These are phyloP conservation scores for Gnaphalium uliginosum DNA, from an alignment of 129 eudicot genomes.

Conservation along the genomic window DNA sequence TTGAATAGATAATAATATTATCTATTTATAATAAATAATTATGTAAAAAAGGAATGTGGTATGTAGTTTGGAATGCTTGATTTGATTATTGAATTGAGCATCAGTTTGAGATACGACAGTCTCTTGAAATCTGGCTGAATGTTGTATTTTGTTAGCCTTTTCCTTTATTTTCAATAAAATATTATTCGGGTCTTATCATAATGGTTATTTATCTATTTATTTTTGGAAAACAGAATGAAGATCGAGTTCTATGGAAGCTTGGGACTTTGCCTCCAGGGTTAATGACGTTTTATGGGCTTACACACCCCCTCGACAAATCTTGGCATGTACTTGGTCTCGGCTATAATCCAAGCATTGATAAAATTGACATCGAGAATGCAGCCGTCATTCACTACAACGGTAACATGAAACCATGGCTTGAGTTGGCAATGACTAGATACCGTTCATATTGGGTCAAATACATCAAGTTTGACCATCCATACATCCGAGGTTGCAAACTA, in stretches of 20 bases:
- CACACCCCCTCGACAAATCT: conserved; percentile 84
- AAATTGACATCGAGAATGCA: conserved; percentile 77
- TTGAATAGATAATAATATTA: background rate
- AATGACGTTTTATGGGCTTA: conserved; percentile 87
- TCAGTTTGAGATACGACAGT: background rate
- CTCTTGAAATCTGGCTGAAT: background rate
- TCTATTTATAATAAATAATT: background rate
- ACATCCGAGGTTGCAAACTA: conserved; percentile 69
- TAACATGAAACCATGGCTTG: conserved; percentile 97
- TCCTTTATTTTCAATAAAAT: background rate
- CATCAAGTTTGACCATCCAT: conserved; percentile 81
- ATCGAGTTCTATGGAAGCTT: conserved; percentile 89
- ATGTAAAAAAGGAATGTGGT: background rate
- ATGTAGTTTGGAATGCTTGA: conserved; percentile 2
- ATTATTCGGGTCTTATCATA: background rate
- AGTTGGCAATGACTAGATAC: conserved; percentile 90
- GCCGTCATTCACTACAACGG: conserved; percentile 95
- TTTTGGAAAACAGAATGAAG: conserved; percentile 60
- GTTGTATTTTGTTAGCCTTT: background rate
- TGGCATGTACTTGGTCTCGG: conserved; percentile 99
- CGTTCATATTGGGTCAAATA: conserved; percentile 93
- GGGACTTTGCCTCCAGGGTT: conserved; percentile 95
- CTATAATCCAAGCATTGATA: conserved; percentile 76
- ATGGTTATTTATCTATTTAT: background rate
- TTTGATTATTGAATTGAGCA: background rate